These are phyloP conservation scores for Trichoderma lentiforme DNA, from an alignment of 2,329 filamentous ascomycete species.

Conservation along the genomic window DNA sequence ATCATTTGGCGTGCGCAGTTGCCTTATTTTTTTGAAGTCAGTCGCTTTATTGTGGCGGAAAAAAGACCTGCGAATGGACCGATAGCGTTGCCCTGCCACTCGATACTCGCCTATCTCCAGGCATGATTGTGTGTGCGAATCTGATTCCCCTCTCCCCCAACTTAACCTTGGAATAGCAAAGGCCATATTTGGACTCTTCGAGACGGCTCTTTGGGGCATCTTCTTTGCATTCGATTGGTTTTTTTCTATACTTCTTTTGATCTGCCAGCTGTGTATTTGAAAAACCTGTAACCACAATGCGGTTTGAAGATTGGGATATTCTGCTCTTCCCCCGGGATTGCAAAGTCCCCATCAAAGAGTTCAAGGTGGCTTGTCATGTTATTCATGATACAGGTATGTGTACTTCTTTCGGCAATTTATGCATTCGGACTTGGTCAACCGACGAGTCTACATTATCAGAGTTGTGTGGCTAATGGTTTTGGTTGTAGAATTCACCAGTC, in stretches of 20 bases:
- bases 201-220: background rate
- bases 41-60: background rate
- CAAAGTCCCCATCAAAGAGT: conserved; percentile 74
- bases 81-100: conserved; percentile 11
- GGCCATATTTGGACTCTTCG: background rate
- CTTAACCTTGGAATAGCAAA: conserved; percentile 9
- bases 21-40: background rate
- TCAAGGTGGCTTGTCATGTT: conserved; percentile 73
- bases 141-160: background rate
- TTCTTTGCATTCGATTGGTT: background rate
- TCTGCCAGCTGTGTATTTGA: background rate
- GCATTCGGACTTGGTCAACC: no score
- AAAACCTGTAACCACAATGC: conserved; percentile 53
- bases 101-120: background rate
- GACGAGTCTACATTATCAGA: background rate
- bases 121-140: background rate
- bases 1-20: background rate
- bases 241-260: background rate
- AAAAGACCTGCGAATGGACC: background rate
- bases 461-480: background rate
- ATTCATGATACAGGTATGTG: conserved; percentile 49
- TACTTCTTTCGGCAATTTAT: background rate
- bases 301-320: conserved; percentile 83
- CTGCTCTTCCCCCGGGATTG: conserved; percentile 69
- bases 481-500: conserved; percentile 48